phyloP scores from a whole-genome alignment of 2,329 filamentous ascomycete species.

The Phialophora macrospora region DNA sequence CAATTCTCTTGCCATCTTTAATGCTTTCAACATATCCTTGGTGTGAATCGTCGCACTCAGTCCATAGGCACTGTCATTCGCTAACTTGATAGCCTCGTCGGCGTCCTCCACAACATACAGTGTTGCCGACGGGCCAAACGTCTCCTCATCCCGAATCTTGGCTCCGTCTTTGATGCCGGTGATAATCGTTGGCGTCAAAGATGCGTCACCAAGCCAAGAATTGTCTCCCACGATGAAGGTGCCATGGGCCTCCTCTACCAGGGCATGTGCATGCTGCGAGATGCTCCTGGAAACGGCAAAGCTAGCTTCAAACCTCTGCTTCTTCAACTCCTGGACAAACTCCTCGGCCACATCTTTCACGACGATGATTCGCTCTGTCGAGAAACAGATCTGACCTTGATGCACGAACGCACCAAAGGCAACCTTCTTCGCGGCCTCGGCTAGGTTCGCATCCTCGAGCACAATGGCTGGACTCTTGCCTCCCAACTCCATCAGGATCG shows the following conservation, averaged over 20 bases:
- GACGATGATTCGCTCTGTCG: conserved; percentile 75
- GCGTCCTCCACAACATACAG: conserved; percentile 69
- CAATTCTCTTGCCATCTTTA: conserved; percentile 64
- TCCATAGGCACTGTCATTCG: conserved; percentile 34
- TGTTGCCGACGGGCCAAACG: conserved; percentile 75
- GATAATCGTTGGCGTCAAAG: conserved; percentile 69
- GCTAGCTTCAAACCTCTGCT: conserved; percentile 41
- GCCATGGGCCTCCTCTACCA: conserved; percentile 12
- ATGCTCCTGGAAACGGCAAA: conserved; percentile 19
- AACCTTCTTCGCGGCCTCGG: conserved; percentile 64
- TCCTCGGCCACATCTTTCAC: conserved; percentile 59
- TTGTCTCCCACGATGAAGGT: conserved; percentile 54
- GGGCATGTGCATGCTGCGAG: conserved; percentile 15
- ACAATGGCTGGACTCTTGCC: conserved; percentile 83
- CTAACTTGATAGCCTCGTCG: conserved; percentile 50
- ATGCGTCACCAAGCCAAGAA: conserved; percentile 43
- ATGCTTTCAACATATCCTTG: conserved; percentile 44
- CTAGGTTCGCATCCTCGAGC: conserved; percentile 76
- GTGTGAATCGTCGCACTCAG: conserved; percentile 32
- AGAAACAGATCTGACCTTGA: conserved; percentile 83
- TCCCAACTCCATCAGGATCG: conserved; percentile 88
- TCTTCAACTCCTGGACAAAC: conserved; percentile 60
- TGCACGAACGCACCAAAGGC: conserved; percentile 36
- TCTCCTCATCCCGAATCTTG: conserved; percentile 69
- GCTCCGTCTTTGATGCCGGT: conserved; percentile 73